Conservation (phyloP, 179 eudicot genomes). For the Heliamphora pulchella region DNA sequence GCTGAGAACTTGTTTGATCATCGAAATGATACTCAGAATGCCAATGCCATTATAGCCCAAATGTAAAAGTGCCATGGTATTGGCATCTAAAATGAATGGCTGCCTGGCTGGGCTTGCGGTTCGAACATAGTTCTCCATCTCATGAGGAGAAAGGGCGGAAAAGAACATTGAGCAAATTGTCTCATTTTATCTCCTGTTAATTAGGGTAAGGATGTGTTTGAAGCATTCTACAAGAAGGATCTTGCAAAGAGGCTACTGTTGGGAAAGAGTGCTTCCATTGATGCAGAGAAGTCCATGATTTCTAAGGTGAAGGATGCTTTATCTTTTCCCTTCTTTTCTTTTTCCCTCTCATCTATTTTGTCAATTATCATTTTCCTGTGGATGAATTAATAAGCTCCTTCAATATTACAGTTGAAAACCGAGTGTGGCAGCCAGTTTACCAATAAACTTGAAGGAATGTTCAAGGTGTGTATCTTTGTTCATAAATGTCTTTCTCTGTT, state of each 20-base stretch:
- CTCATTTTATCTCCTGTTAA: slow-evolving; percentile 14
- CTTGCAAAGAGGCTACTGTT: slow-evolving; percentile 92
- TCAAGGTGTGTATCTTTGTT: slow-evolving; percentile 54
- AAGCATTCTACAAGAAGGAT: slow-evolving; percentile 97
- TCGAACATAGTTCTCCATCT: background rate
- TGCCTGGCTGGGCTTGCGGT: background rate
- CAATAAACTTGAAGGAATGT: slow-evolving; percentile 99
- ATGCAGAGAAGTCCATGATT: slow-evolving; percentile 98
- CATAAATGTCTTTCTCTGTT: background rate
- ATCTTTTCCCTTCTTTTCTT: too few species aligned
- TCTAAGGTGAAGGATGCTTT: slow-evolving; percentile 52
- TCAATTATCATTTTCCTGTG: background rate
- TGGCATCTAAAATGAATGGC: background rate
- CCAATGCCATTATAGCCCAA: background rate
- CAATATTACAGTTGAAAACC: slow-evolving; percentile 72
- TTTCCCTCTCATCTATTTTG: background rate
- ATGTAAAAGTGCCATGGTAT: background rate
- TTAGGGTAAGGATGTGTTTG: slow-evolving; percentile 99
- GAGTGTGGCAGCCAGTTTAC: slow-evolving; percentile 99
- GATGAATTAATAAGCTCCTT: slow-evolving; percentile 13
- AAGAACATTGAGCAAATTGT: background rate
- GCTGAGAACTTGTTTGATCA: background rate
- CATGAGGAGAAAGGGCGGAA: background rate
- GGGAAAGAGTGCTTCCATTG: slow-evolving; percentile 98
- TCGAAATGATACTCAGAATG: background rate